Base-by-base conservation (phyloP, 2,329 filamentous ascomycete genomes). In the Aspergillus udagawae region DNA sequence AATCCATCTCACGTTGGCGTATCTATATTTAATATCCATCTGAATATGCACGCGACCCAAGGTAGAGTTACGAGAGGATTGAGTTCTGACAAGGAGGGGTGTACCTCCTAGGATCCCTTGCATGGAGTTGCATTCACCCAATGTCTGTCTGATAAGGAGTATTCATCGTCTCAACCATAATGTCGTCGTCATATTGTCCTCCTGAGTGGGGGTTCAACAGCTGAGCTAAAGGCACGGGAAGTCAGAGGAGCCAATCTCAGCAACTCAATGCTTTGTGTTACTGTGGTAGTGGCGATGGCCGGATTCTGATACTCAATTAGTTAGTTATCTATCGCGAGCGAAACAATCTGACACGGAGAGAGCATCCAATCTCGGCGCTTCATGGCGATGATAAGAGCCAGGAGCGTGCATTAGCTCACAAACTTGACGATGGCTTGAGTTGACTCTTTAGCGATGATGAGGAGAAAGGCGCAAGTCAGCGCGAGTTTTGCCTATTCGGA, bases 31-130 rank as follows among this genome's bases (percentile, higher is more conserved):
- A 6, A 14, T 14, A 5, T 35, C 32, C 32, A 1, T 35, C 32
- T 35, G 32, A 12, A 38, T 38, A 38, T 17, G 28, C 4, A 38
- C 14, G 51, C 25, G 42, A 54, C 14, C 32, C 2, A 38, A 17
- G 14, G 14, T 38, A 38, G 32, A 38, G 32, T 17, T 38, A 38
- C 5, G 5, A 38, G 32, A 17, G 14, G 17, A 38, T 17, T 38
- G 32, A 38, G 32, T 38, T 38, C 14, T 17, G 32, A 38, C 14
- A 38, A 38, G 14, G 32, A 38, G 41, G 27, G 29, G 53, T 32
- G 27, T 49, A 55, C 35, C 58, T 58, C 59, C 57, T 14, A 35
- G 4, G 32, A 35, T 56, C 55, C 52, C 51, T 54, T 49, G 27
- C 23, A 25, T 49, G 21, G 23, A 25, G 3, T 49, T 25, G 17